Evolutionary conservation across 2,329 filamentous ascomycete genomes (phyloP).

Genomic region (Sarocladium brachiariae): DNA sequence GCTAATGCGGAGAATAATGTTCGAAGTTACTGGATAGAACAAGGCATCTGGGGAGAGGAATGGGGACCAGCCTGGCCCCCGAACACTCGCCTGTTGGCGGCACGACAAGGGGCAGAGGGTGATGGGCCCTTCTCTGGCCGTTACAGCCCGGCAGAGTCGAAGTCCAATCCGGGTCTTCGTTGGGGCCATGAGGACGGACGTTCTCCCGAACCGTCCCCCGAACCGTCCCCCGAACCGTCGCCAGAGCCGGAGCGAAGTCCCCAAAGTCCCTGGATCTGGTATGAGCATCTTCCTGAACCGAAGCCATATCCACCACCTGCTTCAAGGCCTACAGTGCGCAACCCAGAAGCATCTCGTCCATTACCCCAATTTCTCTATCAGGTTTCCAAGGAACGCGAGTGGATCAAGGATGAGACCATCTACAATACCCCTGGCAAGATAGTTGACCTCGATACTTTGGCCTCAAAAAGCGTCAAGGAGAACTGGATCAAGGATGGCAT

Average conservation of each 20-base stretch:
- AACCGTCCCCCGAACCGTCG: no score
- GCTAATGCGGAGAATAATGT: conserved; percentile 14
- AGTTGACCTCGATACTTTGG: not conserved
- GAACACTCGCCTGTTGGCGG: not conserved
- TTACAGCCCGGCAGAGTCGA: not conserved
- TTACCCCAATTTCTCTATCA: not conserved
- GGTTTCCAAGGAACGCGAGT: not conserved
- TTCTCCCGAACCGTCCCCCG: not conserved
- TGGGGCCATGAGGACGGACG: conserved; percentile 1
- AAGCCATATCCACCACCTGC: not conserved
- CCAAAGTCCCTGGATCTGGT: no score
- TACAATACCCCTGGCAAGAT: not conserved
- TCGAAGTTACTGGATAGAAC: conserved; percentile 11
- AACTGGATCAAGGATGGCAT: conserved; percentile 2
- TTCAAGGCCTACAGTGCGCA: not conserved
- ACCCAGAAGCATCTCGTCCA: conserved; percentile 5
- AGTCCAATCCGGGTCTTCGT: not conserved
- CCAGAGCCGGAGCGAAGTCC: no score
- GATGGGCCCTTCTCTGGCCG: not conserved
- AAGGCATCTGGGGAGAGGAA: conserved; percentile 12
- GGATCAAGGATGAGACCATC: not conserved
- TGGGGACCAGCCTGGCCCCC: conserved; percentile 12
- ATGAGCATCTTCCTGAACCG: no score
- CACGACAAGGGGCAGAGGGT: no score
- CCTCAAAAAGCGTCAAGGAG: conserved; percentile 1